Evolutionary conservation across 1,284 basidiomycete genomes (phyloP), one percentile per base, ranked within the genome.

Genomic region (Phylloboletellus chloephorus): DNA sequence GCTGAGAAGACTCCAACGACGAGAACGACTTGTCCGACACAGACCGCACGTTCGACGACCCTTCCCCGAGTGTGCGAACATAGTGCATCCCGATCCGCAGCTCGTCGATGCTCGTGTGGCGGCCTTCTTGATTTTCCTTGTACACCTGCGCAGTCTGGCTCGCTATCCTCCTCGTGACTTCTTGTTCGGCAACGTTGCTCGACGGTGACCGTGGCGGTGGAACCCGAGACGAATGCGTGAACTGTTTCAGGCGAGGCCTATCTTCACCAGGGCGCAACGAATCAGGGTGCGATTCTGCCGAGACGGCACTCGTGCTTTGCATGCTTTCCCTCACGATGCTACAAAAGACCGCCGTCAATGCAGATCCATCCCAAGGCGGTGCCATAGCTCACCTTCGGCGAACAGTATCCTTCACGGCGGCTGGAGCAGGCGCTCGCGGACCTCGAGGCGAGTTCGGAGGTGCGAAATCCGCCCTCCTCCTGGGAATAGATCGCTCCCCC

Each of bases 181-280:
- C 61, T 31, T 52, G 55, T 37, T 53, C 58, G 13, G 45, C 58
- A 22, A 54, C 56, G 13, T 50, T 56, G 45, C 51, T 59, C 51
- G 59, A 58, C 33, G 63, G 60, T 37, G 67, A 64, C 45, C 48
- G 69, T 26, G 81, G 78, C 3, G 75, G 67, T 23, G 81, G 81
- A 16, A 84, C 81, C n/a, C 78, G 75, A 21, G 73, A 71, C 17
- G 79, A 76, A 50, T 74, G 76, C 5, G 78, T 84, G 56, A 88
- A 86, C 28, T 79, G 80, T 21, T 87, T 82, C n/a, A 88, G 60
- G 20, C 81, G 73, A 28, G 82, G 78, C 12, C 74, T 71, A 13
- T 65, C 52, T 28, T 53, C 56, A 7, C 49, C 44, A 5, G 61
- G 54, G 6, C 59, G 51, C 22, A 59, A 33, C 20, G 58, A 58